These are phyloP conservation scores for Tricholoma hemisulphureum DNA, from an alignment of 768 basidiomycete species.

Conservation along the genomic window DNA sequence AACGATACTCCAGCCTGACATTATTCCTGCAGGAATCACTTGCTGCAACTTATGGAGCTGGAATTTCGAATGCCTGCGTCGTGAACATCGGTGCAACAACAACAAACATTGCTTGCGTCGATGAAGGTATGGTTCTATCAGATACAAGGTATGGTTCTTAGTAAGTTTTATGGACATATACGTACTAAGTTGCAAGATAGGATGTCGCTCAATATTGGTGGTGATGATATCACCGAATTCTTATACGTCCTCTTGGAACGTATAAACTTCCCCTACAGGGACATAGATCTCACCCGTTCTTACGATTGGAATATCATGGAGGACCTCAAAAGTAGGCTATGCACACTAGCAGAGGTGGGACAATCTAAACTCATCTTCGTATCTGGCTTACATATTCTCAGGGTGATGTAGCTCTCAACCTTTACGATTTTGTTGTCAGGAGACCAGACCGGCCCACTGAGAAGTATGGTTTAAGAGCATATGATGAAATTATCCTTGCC, in stretches of 20 bases:
- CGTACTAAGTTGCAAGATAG: constrained; percentile 33
- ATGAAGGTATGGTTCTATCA: constrained; percentile 84
- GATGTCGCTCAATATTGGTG: constrained; percentile 83
- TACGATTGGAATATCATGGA: constrained; percentile 94
- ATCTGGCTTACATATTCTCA: constrained; percentile 29
- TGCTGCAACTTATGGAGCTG: constrained; percentile 92
- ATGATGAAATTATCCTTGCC: constrained; percentile 93
- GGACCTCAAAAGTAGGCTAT: constrained; percentile 81
- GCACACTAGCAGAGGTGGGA: constrained; percentile 82
- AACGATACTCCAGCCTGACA: background rate
- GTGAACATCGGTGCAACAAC: constrained; percentile 88
- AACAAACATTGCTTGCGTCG: constrained; percentile 89
- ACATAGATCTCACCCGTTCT: constrained; percentile 69
- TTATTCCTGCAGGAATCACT: constrained; percentile 71
- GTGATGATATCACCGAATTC: constrained; percentile 93
- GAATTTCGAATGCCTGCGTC: constrained; percentile 92
- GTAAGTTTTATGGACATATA: constrained; percentile 2
- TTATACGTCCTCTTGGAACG: constrained; percentile 74
- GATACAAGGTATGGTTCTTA: constrained; percentile 73
- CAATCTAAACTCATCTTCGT: background rate
- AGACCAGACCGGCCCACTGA: constrained; percentile 71
- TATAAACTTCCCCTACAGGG: constrained; percentile 85
- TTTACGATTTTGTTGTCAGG: constrained; percentile 88
- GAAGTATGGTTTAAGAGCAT: constrained; percentile 88
- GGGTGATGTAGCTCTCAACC: constrained; percentile 86